Conservation (phyloP, 352 stramenopile genomes). For the Globisporangium barbulae region DNA sequence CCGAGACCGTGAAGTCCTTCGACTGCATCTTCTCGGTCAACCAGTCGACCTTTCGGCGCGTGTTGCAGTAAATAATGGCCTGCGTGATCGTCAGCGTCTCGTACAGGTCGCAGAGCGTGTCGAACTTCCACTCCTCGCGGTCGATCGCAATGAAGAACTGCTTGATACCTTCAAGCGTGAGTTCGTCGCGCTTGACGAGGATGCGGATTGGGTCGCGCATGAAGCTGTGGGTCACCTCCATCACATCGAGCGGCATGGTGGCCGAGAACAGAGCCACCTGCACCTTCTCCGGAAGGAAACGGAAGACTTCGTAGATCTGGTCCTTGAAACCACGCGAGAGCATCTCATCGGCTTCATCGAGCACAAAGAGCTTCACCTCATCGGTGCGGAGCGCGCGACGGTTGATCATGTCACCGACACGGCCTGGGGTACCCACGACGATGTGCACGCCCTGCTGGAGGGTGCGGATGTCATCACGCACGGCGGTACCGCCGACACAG, state of each 20-base stretch:
- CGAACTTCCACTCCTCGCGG: constrained; percentile 99
- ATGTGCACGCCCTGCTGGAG: constrained; percentile 98
- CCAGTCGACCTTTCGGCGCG: constrained; percentile 99
- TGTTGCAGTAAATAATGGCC: constrained; percentile 99
- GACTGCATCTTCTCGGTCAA: constrained; percentile 99
- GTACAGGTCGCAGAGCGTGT: constrained; percentile 99
- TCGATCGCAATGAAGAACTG: constrained; percentile 99
- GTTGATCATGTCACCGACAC: constrained; percentile 99
- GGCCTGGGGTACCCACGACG: constrained; percentile 97
- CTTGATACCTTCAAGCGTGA: constrained; percentile 99
- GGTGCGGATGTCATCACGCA: constrained; percentile 98
- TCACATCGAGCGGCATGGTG: constrained; percentile 99
- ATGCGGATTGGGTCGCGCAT: constrained; percentile 99
- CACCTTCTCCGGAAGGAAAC: constrained; percentile 97
- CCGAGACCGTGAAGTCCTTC: constrained; percentile 99
- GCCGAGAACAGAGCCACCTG: constrained; percentile 99
- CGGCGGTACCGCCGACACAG: constrained; percentile 97
- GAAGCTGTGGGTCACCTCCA: constrained; percentile 98
- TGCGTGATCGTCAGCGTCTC: constrained; percentile 99
- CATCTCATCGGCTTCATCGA: constrained; percentile 99
- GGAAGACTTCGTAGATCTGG: constrained; percentile 99
- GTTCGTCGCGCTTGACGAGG: constrained; percentile 99
- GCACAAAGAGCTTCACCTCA: constrained; percentile 96
- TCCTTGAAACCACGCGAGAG: constrained; percentile 99
- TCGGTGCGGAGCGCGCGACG: constrained; percentile 93